Conservation (phyloP, 345 rosid species). For the Acer saccharum region DNA sequence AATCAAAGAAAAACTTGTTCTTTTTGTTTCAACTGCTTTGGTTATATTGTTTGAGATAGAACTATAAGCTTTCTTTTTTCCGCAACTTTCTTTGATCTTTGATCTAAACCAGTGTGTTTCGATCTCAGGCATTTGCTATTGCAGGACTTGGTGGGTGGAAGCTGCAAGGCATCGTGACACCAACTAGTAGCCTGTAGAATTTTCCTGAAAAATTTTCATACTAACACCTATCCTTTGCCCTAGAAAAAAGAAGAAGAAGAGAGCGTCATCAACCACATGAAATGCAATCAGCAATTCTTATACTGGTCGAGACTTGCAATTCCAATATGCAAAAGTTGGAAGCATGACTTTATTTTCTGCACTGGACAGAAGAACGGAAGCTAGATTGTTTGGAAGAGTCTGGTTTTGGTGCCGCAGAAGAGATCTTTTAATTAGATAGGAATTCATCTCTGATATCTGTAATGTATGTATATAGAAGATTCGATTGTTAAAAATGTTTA, state of each 20-base stretch:
- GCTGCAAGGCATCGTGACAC: constrained; percentile 83
- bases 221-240: neutral
- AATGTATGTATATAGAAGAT: neutral
- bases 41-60: neutral
- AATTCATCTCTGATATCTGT: neutral
- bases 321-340: neutral
- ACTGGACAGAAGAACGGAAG: neutral
- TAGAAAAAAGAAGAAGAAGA: neutral
- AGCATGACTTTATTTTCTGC: neutral
- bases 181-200: constrained; percentile 37
- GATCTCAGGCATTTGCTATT: constrained; percentile 67
- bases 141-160: constrained; percentile 97
- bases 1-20: neutral
- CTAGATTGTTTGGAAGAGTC: neutral
- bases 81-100: neutral
- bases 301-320: neutral
- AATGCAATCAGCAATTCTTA: neutral
- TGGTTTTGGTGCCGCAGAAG: neutral
- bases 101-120: constrained; percentile 23
- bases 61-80: neutral
- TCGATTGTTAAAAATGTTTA: neutral
- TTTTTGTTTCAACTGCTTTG: neutral
- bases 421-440: neutral
- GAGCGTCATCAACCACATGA: neutral
- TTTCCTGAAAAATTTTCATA: neutral